Percentiles rank a stretch among this genome's conserved stretches.
These are phyloP conservation scores for Aspergillus fumigatiaffinis DNA, from an alignment of 2,329 filamentous ascomycete genomes.

Conservation along the genomic window DNA sequence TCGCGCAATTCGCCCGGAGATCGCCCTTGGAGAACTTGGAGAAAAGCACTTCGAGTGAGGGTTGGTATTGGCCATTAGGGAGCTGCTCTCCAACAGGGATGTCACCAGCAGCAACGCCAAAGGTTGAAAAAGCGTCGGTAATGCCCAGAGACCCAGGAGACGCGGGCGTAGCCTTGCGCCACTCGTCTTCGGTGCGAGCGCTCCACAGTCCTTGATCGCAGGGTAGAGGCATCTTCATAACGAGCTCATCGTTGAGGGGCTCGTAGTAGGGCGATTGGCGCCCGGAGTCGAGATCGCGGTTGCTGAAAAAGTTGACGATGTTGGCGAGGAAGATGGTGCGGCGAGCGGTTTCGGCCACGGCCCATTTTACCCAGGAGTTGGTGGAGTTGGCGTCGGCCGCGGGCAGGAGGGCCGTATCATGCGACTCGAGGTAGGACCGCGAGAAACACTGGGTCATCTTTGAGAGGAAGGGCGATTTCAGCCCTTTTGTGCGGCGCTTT, in stretches of 20 bases:
- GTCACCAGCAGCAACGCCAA: background rate
- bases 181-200: constrained; percentile 14
- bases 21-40: constrained; percentile 11
- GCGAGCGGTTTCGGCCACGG: constrained; percentile 15
- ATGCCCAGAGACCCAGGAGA: background rate
- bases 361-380: constrained; percentile 8
- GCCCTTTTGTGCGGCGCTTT: constrained; percentile 10
- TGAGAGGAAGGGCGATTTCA: constrained; percentile 16
- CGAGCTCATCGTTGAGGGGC: constrained; percentile 18
- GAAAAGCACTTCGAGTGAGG: constrained; percentile 10
- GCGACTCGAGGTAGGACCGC: constrained; percentile 9
- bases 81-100: background rate
- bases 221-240: constrained; percentile 19
- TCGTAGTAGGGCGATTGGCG: constrained; percentile 17
- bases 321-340: constrained; percentile 21
- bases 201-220: constrained; percentile 13
- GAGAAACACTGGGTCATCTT: constrained; percentile 15
- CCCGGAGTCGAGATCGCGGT: constrained; percentile 10
- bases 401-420: constrained; percentile 6
- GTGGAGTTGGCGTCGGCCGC: background rate
- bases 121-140: background rate
- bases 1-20: constrained; percentile 6
- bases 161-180: constrained; percentile 5
- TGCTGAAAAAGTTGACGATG: constrained; percentile 17
- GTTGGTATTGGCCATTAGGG: background rate